Percentiles rank a stretch among this genome's conserved stretches.
phyloP scores from a whole-genome alignment of 202 grass and related monocot species.

The Miscanthus sacchariflorus region DNA sequence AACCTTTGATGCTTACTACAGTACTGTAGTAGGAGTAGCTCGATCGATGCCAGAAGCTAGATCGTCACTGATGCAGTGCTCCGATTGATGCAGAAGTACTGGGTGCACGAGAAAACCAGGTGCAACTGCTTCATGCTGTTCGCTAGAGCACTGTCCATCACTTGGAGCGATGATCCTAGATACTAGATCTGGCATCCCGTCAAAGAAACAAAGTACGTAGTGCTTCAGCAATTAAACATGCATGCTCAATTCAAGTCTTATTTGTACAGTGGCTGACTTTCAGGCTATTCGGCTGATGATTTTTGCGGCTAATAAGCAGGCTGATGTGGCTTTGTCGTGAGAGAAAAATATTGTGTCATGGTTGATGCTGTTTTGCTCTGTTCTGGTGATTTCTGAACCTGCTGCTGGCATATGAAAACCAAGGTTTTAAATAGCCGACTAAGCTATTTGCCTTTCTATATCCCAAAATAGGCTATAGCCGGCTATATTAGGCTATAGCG shows the following conservation, averaged over 20 bases:
- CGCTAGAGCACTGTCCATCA: constrained; percentile 55
- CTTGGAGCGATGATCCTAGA: constrained; percentile 53
- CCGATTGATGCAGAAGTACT: constrained; percentile 53
- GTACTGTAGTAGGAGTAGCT: no score
- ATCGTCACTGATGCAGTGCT: background rate
- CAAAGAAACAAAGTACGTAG: constrained; percentile 42
- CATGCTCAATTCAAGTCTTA: background rate
- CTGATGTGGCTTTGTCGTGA: no score
- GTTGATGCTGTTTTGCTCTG: no score
- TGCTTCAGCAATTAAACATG: background rate
- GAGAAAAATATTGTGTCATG: no score
- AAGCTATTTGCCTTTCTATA: no score
- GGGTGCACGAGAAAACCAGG: constrained; percentile 51
- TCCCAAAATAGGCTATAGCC: no score
- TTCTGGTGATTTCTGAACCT: constrained; percentile 8
- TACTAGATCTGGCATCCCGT: constrained; percentile 57
- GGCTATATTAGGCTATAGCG: no score
- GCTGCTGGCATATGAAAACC: background rate
- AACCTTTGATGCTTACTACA: background rate
- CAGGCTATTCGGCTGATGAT: no score
- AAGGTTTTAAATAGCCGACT: no score
- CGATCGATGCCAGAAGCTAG: no score
- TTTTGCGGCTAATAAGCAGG: no score
- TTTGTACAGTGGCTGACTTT: background rate
- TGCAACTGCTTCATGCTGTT: constrained; percentile 60